These are phyloP conservation scores for Purpureocillium takamizusanense DNA, from an alignment of 2,329 filamentous ascomycete species.

Conservation along the genomic window DNA sequence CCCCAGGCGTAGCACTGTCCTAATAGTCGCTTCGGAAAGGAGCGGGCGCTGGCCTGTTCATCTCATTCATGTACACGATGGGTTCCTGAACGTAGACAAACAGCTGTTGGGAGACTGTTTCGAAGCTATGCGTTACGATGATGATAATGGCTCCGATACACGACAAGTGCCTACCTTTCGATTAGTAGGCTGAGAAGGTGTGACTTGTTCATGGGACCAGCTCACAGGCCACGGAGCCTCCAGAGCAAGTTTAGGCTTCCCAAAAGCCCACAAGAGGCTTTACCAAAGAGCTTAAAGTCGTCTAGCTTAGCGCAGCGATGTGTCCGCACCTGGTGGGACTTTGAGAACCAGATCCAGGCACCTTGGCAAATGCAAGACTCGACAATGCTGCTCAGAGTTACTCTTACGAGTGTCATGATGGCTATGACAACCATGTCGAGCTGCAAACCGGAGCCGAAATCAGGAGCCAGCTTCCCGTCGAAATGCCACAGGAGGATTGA, in stretches of 20 bases:
- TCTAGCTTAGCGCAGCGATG: slow-evolving; percentile 22
- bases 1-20: slow-evolving; percentile 19
- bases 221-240: slow-evolving; percentile 24
- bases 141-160: slow-evolving; percentile 28
- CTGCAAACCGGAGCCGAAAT: slow-evolving; percentile 16
- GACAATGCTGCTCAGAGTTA: slow-evolving; percentile 24
- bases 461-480: slow-evolving; percentile 20
- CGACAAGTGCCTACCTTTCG: slow-evolving; percentile 20
- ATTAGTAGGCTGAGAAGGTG: slow-evolving; percentile 4
- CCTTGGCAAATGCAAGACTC: slow-evolving; percentile 26
- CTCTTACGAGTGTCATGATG: slow-evolving; percentile 25
- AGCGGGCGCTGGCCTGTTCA: slow-evolving; percentile 12
- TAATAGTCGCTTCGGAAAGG: slow-evolving; percentile 24
- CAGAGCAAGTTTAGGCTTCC: slow-evolving; percentile 24
- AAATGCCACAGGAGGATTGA: slow-evolving; percentile 18
- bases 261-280: slow-evolving; percentile 24
- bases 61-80: slow-evolving; percentile 9
- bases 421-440: slow-evolving; percentile 26
- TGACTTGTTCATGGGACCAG: background rate
- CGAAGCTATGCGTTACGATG: slow-evolving; percentile 25
- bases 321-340: slow-evolving; percentile 20
- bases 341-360: slow-evolving; percentile 30
- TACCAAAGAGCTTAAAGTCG: slow-evolving; percentile 29
- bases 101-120: slow-evolving; percentile 30
- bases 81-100: slow-evolving; percentile 21